A percentile compares a stretch with the other conserved stretches of the same genome.
phyloP scores from a whole-genome alignment of 1,284 basidiomycete genomes.

The Sporisorium iseilematis-ciliati region DNA sequence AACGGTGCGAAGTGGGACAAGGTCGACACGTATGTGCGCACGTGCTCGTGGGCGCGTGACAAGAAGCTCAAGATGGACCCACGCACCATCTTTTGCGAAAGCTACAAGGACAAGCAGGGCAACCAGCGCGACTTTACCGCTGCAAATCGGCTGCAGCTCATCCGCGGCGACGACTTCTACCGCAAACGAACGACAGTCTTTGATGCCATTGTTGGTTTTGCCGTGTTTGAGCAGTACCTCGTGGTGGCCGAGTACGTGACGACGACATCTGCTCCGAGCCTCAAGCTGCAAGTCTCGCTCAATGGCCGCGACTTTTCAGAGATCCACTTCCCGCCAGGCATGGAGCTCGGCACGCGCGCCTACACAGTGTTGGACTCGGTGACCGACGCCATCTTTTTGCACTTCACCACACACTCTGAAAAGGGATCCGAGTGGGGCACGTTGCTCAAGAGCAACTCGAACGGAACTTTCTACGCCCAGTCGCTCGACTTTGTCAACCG shows the following conservation, averaged over 20 bases:
- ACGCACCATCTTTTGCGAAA: conserved; percentile 91
- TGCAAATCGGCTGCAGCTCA: conserved; percentile 81
- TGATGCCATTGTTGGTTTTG: conserved; percentile 88
- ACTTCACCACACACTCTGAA: conserved; percentile 88
- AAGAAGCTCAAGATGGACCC: conserved; percentile 80
- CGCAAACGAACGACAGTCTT: conserved; percentile 79
- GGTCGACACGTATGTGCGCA: conserved; percentile 87
- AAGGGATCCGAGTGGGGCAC: conserved; percentile 85
- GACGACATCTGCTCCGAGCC: conserved; percentile 26
- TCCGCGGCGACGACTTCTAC: conserved; percentile 84
- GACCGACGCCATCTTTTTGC: conserved; percentile 92
- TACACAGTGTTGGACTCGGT: conserved; percentile 95
- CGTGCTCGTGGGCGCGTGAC: conserved; percentile 92
- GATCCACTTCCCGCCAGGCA: conserved; percentile 88
- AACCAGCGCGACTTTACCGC: conserved; percentile 74
- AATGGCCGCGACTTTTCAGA: conserved; percentile 86
- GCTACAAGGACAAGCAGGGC: conserved; percentile 84
- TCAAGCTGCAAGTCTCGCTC: conserved; percentile 88
- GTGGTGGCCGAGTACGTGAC: conserved; percentile 86
- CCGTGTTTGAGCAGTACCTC: conserved; percentile 95
- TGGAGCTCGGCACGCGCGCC: conserved; percentile 88
- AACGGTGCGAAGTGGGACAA: conserved; percentile 82
- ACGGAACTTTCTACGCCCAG: conserved; percentile 93
- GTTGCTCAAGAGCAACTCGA: conserved; percentile 94
- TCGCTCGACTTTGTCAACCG: conserved; percentile 90